These are phyloP conservation scores for Peniophora sp. DNA, from an alignment of 1,284 basidiomycete species.

Conservation along the genomic window DNA sequence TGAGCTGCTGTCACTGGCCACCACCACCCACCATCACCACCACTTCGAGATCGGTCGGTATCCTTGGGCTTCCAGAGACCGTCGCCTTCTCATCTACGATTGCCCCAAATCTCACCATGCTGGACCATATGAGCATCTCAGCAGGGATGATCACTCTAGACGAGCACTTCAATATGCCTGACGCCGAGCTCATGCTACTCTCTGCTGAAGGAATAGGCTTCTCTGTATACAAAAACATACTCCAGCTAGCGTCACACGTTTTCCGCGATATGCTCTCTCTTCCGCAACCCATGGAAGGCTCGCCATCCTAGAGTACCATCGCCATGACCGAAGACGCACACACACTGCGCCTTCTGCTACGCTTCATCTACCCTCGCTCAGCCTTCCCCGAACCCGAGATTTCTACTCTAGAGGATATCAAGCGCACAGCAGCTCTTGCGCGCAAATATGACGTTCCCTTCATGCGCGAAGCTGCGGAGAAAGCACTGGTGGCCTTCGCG, in stretches of 20 bases:
- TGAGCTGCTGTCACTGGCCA: too few relatives aligned
- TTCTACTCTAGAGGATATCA: neutral
- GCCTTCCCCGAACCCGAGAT: neutral
- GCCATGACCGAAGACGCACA: neutral
- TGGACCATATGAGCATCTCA: too few relatives aligned
- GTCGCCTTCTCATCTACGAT: too few relatives aligned
- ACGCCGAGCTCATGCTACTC: constrained; percentile 8
- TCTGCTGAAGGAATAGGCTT: constrained; percentile 10
- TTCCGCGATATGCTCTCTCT: constrained; percentile 12
- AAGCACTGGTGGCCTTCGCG: neutral
- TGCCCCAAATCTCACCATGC: too few relatives aligned
- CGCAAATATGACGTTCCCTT: neutral
- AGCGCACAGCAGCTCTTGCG: neutral
- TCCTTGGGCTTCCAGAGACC: too few relatives aligned
- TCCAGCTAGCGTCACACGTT: constrained; percentile 13
- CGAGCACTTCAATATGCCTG: neutral
- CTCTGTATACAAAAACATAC: constrained; percentile 11
- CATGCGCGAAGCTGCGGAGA: neutral
- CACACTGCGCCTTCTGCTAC: neutral
- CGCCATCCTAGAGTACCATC: neutral
- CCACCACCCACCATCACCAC: too few relatives aligned
- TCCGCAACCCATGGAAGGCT: neutral
- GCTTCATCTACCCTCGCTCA: neutral
- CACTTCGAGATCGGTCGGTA: too few relatives aligned
- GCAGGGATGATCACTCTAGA: too few relatives aligned